Base-by-base conservation (phyloP, 148 eudicot genomes). In the Camellia sinensis region DNA sequence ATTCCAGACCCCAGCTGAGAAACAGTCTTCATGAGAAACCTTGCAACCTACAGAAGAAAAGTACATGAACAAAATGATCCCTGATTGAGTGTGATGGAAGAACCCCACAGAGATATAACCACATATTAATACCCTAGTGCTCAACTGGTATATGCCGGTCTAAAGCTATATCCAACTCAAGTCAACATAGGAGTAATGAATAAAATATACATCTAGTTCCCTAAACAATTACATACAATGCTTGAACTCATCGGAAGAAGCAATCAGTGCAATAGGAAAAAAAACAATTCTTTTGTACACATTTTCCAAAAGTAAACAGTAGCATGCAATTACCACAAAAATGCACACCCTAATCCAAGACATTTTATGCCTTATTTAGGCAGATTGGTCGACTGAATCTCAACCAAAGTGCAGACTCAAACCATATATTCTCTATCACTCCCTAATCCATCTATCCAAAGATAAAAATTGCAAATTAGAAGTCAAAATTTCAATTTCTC, bases 11-110 rank as follows among this genome's bases (percentile, higher is more conserved):
- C 91, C 70, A 96, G 79, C 85, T 93, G 92, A 50, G 95, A 83
- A 17, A 93, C 90, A 69, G 99, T 96, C 85, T 92, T 95, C 92
- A 93, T 88, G 81, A 95, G 92, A 85, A 92, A 83, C 87, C 98
- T 90, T 82, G 97, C 98, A 82, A 93, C 99, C 99, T 95, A 73
- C 57, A 81, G 11, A 22, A 80, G 69, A 64, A 80, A 64, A 50
- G 12, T 1, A 50, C 61, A 65, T 77, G 45, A 63, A 45, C 14
- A 77, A 46, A 65, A 62, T 75, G 17, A 48, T 48, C 5, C 52
- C 52, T 48, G 52, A 48, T 48, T 48, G 6, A 48, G 37, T 48
- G 52, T 48, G 52, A 48, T 48, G 61, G 43, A 53, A 52, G 4
- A 74, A 73, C 12, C 65, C 15, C 37, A 46, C 64, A 56, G 4